phyloP scores from a whole-genome alignment of 2,329 filamentous ascomycete genomes.

The Pezicula carpinea region DNA sequence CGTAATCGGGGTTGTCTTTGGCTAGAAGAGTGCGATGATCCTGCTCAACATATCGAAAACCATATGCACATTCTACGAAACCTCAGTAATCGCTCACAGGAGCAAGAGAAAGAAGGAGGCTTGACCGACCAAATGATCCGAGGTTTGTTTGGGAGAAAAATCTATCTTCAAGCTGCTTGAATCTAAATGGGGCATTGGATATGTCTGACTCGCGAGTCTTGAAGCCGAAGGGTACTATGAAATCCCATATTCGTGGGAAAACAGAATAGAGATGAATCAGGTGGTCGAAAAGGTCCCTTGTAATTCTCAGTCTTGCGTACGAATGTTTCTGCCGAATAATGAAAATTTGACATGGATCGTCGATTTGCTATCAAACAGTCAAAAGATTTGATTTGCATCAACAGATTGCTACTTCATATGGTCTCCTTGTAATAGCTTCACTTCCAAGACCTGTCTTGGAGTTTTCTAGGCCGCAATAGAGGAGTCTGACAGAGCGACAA shows the following conservation, averaged over 20 bases:
- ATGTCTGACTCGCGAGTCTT: conserved; percentile 11
- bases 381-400: too few relatives aligned
- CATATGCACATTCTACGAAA: conserved; percentile 13
- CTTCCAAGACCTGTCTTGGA: too few relatives aligned
- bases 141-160: not conserved
- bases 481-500: not conserved
- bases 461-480: too few relatives aligned
- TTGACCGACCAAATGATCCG: conserved; percentile 8
- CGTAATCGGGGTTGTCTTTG: conserved; percentile 8
- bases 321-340: conserved; percentile 12
- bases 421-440: too few relatives aligned
- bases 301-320: conserved; percentile 9
- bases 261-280: conserved; percentile 5
- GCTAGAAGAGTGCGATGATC: conserved; percentile 3
- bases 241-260: conserved; percentile 13
- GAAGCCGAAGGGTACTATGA: conserved; percentile 13
- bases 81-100: not conserved
- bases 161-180: conserved; percentile 3
- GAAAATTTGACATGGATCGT: conserved; percentile 12
- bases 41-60: conserved; percentile 9
- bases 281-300: conserved; percentile 4
- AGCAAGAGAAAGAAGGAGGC: not conserved
- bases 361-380: not conserved
- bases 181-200: conserved; percentile 7
- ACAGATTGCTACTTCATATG: too few relatives aligned